Evolutionary conservation across 75 land plant species (phyloP).

Genomic region (Chamaecyparis obtusa): DNA sequence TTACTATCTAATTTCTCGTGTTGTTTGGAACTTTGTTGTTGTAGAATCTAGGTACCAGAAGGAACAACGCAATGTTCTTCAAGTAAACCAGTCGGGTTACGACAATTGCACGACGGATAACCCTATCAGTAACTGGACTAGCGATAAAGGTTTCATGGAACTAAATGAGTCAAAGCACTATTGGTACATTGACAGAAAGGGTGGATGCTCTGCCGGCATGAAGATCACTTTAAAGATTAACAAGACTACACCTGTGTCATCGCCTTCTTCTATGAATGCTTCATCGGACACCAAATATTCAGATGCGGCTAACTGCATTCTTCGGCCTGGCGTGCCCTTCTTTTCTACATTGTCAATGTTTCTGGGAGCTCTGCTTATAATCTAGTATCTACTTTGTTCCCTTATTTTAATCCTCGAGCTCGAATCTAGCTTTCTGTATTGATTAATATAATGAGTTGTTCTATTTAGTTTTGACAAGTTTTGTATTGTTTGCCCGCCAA

Average conservation of each 20-base stretch:
- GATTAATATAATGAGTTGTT: not conserved
- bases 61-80: conserved; percentile 49
- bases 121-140: conserved; percentile 53
- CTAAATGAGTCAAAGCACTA: conserved; percentile 40
- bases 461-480: not conserved
- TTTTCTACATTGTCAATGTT: not conserved
- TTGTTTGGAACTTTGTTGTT: not conserved
- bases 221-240: conserved; percentile 46
- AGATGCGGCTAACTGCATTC: not conserved
- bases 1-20: not conserved
- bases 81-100: conserved; percentile 67
- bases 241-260: conserved; percentile 24
- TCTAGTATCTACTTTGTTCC: not conserved
- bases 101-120: conserved; percentile 64
- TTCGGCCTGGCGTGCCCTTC: not conserved
- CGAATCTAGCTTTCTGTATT: not conserved
- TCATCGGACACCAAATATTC: not conserved
- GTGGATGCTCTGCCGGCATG: conserved; percentile 51
- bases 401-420: not conserved
- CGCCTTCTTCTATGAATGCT: conserved; percentile 8
- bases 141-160: conserved; percentile 61
- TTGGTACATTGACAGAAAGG: conserved; percentile 67
- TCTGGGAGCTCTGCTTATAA: not conserved
- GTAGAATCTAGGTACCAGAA: conserved; percentile 69
- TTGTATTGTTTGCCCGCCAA: not conserved